Percentiles rank a stretch among this genome's conserved stretches.
Conservation (phyloP, 257 asterid species). For the Penstemon barbatus region DNA sequence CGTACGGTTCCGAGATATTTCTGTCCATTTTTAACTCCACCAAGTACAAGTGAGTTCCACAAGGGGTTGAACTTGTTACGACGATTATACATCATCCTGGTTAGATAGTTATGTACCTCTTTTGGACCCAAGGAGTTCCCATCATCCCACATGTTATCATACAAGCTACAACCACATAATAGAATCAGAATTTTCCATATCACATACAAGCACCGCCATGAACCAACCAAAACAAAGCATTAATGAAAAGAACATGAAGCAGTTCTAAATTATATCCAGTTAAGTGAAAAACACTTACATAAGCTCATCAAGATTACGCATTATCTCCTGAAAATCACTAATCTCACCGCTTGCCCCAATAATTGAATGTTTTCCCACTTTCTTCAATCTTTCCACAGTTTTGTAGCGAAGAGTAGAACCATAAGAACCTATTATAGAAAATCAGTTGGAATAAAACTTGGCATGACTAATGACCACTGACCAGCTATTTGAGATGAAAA, state of each 20-base stretch:
- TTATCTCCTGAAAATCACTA: slow-evolving; percentile 95
- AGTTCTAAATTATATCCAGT: neutral
- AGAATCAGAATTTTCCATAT: slow-evolving; percentile 16
- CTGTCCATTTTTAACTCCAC: slow-evolving; percentile 93
- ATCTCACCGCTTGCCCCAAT: slow-evolving; percentile 97
- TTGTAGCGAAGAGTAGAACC: slow-evolving; percentile 97
- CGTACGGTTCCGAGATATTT: slow-evolving; percentile 90
- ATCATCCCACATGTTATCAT: slow-evolving; percentile 97
- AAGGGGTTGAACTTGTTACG: slow-evolving; percentile 95
- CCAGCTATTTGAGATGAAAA: neutral
- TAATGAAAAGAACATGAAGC: no score
- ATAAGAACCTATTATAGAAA: slow-evolving; percentile 65
- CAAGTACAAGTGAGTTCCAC: slow-evolving; percentile 92
- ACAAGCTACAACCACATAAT: slow-evolving; percentile 52
- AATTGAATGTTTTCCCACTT: slow-evolving; percentile 95
- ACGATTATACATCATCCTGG: slow-evolving; percentile 89
- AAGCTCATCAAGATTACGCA: slow-evolving; percentile 84
- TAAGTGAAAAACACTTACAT: slow-evolving; percentile 43
- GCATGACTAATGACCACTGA: slow-evolving; percentile 6
- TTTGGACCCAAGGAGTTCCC: slow-evolving; percentile 97
- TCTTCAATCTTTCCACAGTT: slow-evolving; percentile 82
- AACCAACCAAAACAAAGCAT: no score
- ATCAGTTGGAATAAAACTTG: slow-evolving; percentile 14
- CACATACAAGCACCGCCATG: neutral
- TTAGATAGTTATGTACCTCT: slow-evolving; percentile 86